These are phyloP conservation scores for Arthrobotrys entomopaga DNA, from an alignment of 2,329 filamentous ascomycete species.

Conservation along the genomic window DNA sequence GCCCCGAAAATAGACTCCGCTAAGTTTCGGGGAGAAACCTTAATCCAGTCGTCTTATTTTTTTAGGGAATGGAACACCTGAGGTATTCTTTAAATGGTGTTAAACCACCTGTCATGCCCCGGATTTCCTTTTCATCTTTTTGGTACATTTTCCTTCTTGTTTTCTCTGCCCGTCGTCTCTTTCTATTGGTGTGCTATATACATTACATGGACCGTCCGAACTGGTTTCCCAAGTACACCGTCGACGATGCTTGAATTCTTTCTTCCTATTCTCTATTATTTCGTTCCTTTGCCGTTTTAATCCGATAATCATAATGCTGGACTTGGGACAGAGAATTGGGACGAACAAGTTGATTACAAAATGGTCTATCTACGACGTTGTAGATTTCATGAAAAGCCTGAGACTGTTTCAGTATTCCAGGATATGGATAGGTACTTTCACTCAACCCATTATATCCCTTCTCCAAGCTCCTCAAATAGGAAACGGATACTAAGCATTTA, in stretches of 20 bases:
- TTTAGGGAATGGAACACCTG: not conserved
- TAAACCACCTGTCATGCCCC: not conserved
- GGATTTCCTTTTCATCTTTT: not conserved
- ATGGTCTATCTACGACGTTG: slow-evolving; percentile 10
- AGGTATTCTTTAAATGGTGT: not conserved
- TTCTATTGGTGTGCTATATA: not conserved
- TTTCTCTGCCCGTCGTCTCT: not conserved
- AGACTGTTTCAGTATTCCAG: slow-evolving; percentile 5
- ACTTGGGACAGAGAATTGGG: not conserved
- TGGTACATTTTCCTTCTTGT: not conserved
- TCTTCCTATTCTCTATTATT: no score
- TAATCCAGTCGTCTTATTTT: no score
- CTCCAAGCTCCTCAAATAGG: not conserved
- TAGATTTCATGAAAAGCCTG: slow-evolving; percentile 8
- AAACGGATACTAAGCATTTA: no score
- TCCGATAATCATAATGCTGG: not conserved
- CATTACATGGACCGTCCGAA: no score
- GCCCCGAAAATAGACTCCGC: slow-evolving; percentile 12
- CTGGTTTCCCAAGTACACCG: no score
- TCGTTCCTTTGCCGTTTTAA: not conserved
- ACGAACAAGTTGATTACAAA: slow-evolving; percentile 7
- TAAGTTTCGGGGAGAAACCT: slow-evolving; percentile 7
- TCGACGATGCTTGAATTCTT: no score
- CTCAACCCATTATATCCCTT: not conserved
- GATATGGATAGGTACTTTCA: slow-evolving; percentile 12